Percentiles rank a stretch among this genome's conserved stretches.
Conservation (phyloP, 441 rosid genomes). For the Erodium trifolium region DNA sequence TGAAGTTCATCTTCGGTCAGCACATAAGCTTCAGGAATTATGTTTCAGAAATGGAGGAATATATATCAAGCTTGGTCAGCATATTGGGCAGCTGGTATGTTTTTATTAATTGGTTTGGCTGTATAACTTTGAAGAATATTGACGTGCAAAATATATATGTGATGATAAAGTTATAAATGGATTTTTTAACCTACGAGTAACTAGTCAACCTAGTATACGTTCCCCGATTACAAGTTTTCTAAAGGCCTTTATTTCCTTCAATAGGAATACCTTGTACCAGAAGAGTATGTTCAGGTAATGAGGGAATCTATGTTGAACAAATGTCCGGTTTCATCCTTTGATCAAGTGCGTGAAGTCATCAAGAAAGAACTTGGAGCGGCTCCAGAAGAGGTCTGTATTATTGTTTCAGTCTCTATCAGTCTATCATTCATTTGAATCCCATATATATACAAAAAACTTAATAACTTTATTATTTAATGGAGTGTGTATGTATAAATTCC, state of each 20-base stretch:
- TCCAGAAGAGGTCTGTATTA: conserved; percentile 64
- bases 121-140: not conserved
- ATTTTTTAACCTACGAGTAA: conserved; percentile 8
- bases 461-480: not conserved
- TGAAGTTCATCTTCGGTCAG: conserved; percentile 86
- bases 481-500: conserved; percentile 14
- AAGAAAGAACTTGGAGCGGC: conserved; percentile 78
- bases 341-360: conserved; percentile 85
- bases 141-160: not conserved
- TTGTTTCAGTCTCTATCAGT: conserved; percentile 14
- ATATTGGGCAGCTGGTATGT: conserved; percentile 77
- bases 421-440: not conserved
- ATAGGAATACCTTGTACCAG: conserved; percentile 83
- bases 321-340: conserved; percentile 87
- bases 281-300: conserved; percentile 74
- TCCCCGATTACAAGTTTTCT: conserved; percentile 6
- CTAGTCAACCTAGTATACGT: not conserved
- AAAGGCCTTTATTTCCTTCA: conserved; percentile 3
- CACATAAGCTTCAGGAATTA: conserved; percentile 76
- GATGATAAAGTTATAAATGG: not conserved
- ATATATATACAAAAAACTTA: not conserved
- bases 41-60: conserved; percentile 92
- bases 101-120: conserved; percentile 11
- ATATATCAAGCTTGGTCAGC: conserved; percentile 91
- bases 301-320: conserved; percentile 87